Evolutionary conservation across 768 basidiomycete genomes (phyloP).

Genomic region (Phanerodontia chrysosporium): DNA sequence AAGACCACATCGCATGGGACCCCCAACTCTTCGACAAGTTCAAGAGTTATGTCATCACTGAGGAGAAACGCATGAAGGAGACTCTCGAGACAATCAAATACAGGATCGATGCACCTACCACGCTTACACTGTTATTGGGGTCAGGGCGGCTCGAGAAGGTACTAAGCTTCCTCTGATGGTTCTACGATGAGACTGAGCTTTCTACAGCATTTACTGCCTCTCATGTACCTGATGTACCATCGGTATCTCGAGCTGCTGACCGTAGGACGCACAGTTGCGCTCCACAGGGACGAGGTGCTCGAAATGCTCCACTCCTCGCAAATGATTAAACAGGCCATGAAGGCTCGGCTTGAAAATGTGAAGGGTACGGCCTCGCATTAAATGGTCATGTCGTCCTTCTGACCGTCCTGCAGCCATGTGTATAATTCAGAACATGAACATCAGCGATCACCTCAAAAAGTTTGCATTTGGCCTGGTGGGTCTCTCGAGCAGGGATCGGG

Average conservation of each 20-base stretch:
- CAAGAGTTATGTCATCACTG: constrained; percentile 5
- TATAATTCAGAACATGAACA: constrained; percentile 5
- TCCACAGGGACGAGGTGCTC: neutral
- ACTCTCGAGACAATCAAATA: constrained; percentile 7
- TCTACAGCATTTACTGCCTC: neutral
- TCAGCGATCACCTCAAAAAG: constrained; percentile 1
- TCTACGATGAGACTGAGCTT: neutral
- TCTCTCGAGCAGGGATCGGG: too few relatives aligned
- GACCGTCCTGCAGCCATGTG: constrained; percentile 1
- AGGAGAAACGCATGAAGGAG: constrained; percentile 7
- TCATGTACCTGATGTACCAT: constrained; percentile 8
- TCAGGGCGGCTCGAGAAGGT: constrained; percentile 13
- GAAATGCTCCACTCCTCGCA: neutral
- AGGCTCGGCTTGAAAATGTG: neutral
- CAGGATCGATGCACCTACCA: constrained; percentile 10
- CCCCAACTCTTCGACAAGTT: constrained; percentile 9
- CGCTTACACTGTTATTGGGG: constrained; percentile 7
- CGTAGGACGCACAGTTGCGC: neutral
- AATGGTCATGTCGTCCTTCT: neutral
- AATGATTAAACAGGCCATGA: neutral
- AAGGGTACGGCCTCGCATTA: neutral
- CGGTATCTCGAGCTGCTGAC: neutral
- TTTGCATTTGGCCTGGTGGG: constrained; percentile 12
- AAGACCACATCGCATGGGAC: constrained; percentile 7
- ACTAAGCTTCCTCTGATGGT: neutral